phyloP scores from a whole-genome alignment of 345 rosid species.

The Pseudoturritis turrita region DNA sequence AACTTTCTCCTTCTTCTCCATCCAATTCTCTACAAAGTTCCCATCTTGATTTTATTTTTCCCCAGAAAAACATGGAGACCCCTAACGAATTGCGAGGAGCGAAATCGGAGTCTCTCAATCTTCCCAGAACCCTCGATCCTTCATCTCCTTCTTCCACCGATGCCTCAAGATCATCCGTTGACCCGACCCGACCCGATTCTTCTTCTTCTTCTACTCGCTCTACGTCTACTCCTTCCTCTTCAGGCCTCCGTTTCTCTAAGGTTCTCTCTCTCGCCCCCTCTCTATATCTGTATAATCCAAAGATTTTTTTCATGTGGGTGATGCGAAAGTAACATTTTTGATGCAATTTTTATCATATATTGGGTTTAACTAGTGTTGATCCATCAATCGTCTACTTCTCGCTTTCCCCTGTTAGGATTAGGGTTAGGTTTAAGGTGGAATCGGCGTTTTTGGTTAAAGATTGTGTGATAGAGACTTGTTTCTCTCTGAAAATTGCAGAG shows the following conservation, averaged over 20 bases:
- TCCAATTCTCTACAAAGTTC: not conserved
- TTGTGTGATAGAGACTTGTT: slow-evolving; percentile 13
- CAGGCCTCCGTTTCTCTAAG: slow-evolving; percentile 20
- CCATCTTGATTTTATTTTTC: not conserved
- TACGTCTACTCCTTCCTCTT: not conserved
- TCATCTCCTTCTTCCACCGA: slow-evolving; percentile 18
- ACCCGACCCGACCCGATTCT: slow-evolving; percentile 6
- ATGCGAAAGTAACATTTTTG: not conserved
- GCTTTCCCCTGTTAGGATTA: not conserved
- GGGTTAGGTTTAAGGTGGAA: not conserved
- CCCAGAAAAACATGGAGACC: not conserved
- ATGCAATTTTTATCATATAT: not conserved
- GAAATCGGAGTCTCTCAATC: slow-evolving; percentile 17
- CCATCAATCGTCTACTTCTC: not conserved
- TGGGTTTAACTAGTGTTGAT: not conserved
- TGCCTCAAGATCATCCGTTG: slow-evolving; percentile 24
- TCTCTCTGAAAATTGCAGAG: slow-evolving; percentile 44
- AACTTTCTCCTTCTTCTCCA: not conserved
- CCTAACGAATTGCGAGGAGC: not conserved
- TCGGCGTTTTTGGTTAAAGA: not conserved
- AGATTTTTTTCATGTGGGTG: not conserved
- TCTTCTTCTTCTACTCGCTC: not conserved
- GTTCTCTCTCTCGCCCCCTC: slow-evolving; percentile 11
- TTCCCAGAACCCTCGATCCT: slow-evolving; percentile 11
- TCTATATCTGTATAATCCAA: not conserved